phyloP scores from a whole-genome alignment of 2,329 filamentous ascomycete genomes.

The Parafenestella ontariensis region DNA sequence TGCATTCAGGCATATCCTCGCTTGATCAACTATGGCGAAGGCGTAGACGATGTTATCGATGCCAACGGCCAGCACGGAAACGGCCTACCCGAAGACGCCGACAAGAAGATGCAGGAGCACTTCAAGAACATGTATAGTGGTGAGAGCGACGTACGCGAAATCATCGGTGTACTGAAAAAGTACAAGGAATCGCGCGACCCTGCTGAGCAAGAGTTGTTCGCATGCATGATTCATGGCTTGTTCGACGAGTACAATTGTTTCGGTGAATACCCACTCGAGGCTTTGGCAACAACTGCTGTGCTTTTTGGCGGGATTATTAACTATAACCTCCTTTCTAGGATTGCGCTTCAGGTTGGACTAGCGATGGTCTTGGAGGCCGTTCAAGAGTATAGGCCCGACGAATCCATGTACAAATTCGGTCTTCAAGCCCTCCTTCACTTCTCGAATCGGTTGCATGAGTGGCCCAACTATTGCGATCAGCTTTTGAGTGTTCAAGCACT shows the following conservation, averaged over 20 bases:
- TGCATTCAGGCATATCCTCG: conserved; percentile 94
- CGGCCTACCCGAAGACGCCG: conserved; percentile 76
- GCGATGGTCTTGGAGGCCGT: conserved; percentile 98
- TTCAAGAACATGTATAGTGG: conserved; percentile 98
- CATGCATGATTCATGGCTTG: conserved; percentile 97
- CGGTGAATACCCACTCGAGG: conserved; percentile 93
- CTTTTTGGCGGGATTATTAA: conserved; percentile 97
- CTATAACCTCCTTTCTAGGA: conserved; percentile 85
- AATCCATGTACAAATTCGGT: conserved; percentile 98
- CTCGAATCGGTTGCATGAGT: conserved; percentile 81
- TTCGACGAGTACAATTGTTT: conserved; percentile 98
- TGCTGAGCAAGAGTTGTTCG: conserved; percentile 90
- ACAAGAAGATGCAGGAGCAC: conserved; percentile 93
- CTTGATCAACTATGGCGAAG: conserved; percentile 94
- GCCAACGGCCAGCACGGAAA: conserved; percentile 84
- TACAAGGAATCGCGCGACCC: conserved; percentile 89
- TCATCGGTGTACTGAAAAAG: conserved; percentile 81
- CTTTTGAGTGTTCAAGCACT: conserved; percentile 82
- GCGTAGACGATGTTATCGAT: conserved; percentile 90
- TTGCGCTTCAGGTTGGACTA: conserved; percentile 91
- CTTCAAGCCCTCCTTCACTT: conserved; percentile 93
- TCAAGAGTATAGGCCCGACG: conserved; percentile 79
- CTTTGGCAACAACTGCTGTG: conserved; percentile 92
- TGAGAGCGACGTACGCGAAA: conserved; percentile 83
- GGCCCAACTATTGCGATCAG: conserved; percentile 92